A percentile compares a stretch with the other conserved stretches of the same genome.
These are phyloP conservation scores for Xylariales sp. DNA, from an alignment of 2,329 filamentous ascomycete species.

Conservation along the genomic window DNA sequence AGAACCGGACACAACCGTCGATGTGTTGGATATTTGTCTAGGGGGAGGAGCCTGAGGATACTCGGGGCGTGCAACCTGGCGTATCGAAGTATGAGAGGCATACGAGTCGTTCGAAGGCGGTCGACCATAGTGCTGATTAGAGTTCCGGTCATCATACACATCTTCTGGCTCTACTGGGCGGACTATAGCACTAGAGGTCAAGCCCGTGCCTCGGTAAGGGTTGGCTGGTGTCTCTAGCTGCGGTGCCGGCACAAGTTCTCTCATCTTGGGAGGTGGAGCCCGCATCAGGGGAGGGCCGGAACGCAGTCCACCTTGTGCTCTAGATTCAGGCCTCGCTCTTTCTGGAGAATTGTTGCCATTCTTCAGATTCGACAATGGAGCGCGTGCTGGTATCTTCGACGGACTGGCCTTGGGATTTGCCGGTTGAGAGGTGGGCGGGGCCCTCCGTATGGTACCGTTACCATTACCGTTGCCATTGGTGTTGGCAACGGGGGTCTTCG, in stretches of 20 bases:
- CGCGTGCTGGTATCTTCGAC: slow-evolving; percentile 64
- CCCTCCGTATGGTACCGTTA: slow-evolving; percentile 23
- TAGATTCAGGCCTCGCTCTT: slow-evolving; percentile 47
- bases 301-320: slow-evolving; percentile 42
- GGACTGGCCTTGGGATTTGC: slow-evolving; percentile 47
- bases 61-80: slow-evolving; percentile 31
- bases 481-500: slow-evolving; percentile 53
- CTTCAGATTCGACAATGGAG: slow-evolving; percentile 64
- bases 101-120: slow-evolving; percentile 30
- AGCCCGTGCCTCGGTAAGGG: slow-evolving; percentile 42
- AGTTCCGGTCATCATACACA: slow-evolving; percentile 68
- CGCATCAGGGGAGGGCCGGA: slow-evolving; percentile 52
- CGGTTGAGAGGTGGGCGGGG: slow-evolving; percentile 5
- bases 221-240: slow-evolving; percentile 47
- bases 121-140: slow-evolving; percentile 31
- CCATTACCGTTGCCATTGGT: slow-evolving; percentile 20
- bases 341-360: slow-evolving; percentile 79
- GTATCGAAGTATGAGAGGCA: slow-evolving; percentile 34
- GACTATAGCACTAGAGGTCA: slow-evolving; percentile 50
- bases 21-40: slow-evolving; percentile 70
- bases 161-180: slow-evolving; percentile 70
- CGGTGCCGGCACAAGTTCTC: slow-evolving; percentile 59
- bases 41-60: slow-evolving; percentile 39
- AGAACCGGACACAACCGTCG: slow-evolving; percentile 73
- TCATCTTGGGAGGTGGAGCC: slow-evolving; percentile 87